Base-by-base conservation (phyloP, 306 rosid species). In the Acacia melanoxylon region DNA sequence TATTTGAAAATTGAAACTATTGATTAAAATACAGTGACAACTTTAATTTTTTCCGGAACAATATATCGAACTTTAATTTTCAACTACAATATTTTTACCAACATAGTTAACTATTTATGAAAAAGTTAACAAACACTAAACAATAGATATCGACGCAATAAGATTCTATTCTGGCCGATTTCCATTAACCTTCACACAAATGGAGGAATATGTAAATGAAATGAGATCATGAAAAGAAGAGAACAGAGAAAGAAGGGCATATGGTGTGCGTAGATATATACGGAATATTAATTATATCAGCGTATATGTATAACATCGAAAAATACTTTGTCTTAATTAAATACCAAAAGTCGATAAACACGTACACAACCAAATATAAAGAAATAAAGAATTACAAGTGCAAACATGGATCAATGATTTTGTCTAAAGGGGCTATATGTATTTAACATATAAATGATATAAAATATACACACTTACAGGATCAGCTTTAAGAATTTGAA, bases 361-460 rank as follows among this genome's bases (percentile, higher is more conserved):
- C 58, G 25, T n/a, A 74, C 80, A 67, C 42, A 22, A 41, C 65
- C 59, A 81, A 65, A 69, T 54, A 40, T 46, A 70, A 29, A 82
- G 72, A 78, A 81, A 35, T 35, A 35, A 35, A 35, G 40, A 37
- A 37, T 37, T 78, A 48, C 56, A 78, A 10, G 8, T 5, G 7
- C 67, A 12, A 87, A 77, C 80, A 59, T 75, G 90, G 74, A 78
- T 81, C 72, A 84, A 87, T 87, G 83, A 87, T 87, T 84, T 56
- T 84, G 90, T 84, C 83, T 46, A 14, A 24, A 71, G 40, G 72
- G 71, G 62, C 31, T 59, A 1, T 59, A 10, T 56, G 9, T 56
- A 20, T 56, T 8, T 48, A 46, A 0, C 4, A 11, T 45, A 3
- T 13, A 12, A 11, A 45, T 45, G 46, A 45, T 45, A 52, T 52